Base-by-base conservation (phyloP, 352 stramenopile species). In the Bremia lactucae region DNA sequence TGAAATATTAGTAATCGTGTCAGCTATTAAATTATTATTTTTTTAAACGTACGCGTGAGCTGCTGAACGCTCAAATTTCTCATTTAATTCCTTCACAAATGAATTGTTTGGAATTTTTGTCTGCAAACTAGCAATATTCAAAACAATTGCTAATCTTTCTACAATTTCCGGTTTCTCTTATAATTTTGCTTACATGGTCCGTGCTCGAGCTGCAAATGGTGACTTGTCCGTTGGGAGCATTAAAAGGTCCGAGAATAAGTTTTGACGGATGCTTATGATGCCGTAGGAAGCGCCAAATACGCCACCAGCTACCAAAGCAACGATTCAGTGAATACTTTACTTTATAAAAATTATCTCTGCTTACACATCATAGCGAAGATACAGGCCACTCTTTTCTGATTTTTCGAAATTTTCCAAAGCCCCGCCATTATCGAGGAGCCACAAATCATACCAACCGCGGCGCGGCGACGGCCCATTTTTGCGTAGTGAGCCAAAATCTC, bases 191-290 rank as follows among this genome's bases (percentile, higher is more conserved):
- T 53, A 81, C 73, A 83, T 72, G 45, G 49, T 45, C 19, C 69
- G 65, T 2, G 70, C 64, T n/a, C 55, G 57, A 26, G 33, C 39
- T 0, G 77, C 73, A 50, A 89, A 87, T 3, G 67, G 72, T 9
- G 77, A 89, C 34, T 76, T 62, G 3, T 87, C 73, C 6, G 60
- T 52, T 11, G 77, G 73, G 11, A 89, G 50, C 44, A 68, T 67
- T 29, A 89, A 55, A 3, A 89, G 56, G 41, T 89, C 73, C 24
- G 65, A 58, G 31, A 89, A 84, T 25, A 87, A 52, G 11, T 77
- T 59, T 8, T 62, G 61, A 37, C 77, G 77, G 42, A 89, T 79
- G 35, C 65, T 84, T 34, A 85, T 56, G 13, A 83, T 60, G 5
- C 76, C 73, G 26, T 85, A 85, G 6, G 71, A 78, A 42, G 71